Base-by-base conservation (phyloP, 2,329 filamentous ascomycete genomes). In the Coleophoma cylindrospora region DNA sequence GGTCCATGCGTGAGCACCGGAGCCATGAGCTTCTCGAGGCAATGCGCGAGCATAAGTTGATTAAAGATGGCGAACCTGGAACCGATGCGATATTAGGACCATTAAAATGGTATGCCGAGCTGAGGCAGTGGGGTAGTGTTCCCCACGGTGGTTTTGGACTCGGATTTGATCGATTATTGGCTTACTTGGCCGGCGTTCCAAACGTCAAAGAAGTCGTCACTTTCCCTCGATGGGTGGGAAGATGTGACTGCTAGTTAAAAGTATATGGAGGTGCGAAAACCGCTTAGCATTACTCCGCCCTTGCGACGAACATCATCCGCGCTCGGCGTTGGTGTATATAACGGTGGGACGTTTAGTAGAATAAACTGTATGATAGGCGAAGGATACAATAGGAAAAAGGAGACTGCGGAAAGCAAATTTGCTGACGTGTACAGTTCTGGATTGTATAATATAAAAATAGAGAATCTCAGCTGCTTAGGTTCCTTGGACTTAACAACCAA, bases 131-230 rank as follows among this genome's bases (percentile, higher is more conserved):
- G 72, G 85, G 85, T 32, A 85, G 79, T 59, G 82, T 84, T 36
- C 84, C 84, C 40, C 85, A 89, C 62, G 86, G 85, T 34, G 86
- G 86, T 0, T 89, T 87, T 65, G 86, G 86, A 3, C 64, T 89
- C 40, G 86, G 86, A 1, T 87, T 88, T 61, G 86, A 89, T 68
- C 74, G 86, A 45, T 72, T 89, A 48, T 57, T 89, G 56, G 77
- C 79, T 49, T 89, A 87, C 68, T 67, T 89, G 47, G 74, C 80
- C 17, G 84, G 84, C 4, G 75, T 86, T 15, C 71, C 73, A 45
- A 88, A 84, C 61, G 78, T 89, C 54, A 73, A 84, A 58, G 86
- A 89, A 59, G 72, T 85, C 22, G 84, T 88, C 38, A 75, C 80
- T 37, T 89, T 88, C 61, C 86, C 86, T 27, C 72, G 86, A 55